A percentile compares a stretch with the other conserved stretches of the same genome.
phyloP scores from a whole-genome alignment of 495 filamentous ascomycete species.

The Penicillium fimorum region DNA sequence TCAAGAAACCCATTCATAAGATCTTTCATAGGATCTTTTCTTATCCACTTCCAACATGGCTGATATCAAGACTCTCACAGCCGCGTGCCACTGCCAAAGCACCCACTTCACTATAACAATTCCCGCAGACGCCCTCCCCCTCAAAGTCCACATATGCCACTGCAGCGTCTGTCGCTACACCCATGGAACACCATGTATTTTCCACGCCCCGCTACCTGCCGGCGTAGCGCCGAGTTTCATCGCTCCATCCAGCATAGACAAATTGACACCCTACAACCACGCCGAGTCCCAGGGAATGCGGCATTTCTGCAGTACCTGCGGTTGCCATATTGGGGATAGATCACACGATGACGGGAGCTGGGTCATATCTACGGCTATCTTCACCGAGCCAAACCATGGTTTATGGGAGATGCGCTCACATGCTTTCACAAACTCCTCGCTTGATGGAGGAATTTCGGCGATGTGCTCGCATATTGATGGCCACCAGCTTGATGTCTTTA shows the following conservation, averaged over 20 bases:
- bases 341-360: conserved; percentile 14
- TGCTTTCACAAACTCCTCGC: conserved; percentile 43
- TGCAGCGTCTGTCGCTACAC: conserved; percentile 61
- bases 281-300: conserved; percentile 19
- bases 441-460: conserved; percentile 42
- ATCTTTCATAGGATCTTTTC: not conserved
- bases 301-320: conserved; percentile 49
- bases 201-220: conserved; percentile 47
- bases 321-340: conserved; percentile 38
- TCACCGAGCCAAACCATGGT: conserved; percentile 24
- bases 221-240: conserved; percentile 33
- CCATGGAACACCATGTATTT: conserved; percentile 54
- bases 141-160: conserved; percentile 55
- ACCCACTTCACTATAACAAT: conserved; percentile 34
- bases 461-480: conserved; percentile 36
- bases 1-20: not conserved
- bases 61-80: conserved; percentile 21
- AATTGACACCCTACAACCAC: conserved; percentile 37
- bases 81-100: conserved; percentile 55
- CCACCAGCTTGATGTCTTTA: conserved; percentile 20
- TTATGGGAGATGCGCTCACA: conserved; percentile 39
- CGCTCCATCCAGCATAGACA: conserved; percentile 25
- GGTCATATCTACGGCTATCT: conserved; percentile 33
- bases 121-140: conserved; percentile 24
- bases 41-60: not conserved